Evolutionary conservation across 305 asterid species (phyloP).

Genomic region (Striga hermonthica): DNA sequence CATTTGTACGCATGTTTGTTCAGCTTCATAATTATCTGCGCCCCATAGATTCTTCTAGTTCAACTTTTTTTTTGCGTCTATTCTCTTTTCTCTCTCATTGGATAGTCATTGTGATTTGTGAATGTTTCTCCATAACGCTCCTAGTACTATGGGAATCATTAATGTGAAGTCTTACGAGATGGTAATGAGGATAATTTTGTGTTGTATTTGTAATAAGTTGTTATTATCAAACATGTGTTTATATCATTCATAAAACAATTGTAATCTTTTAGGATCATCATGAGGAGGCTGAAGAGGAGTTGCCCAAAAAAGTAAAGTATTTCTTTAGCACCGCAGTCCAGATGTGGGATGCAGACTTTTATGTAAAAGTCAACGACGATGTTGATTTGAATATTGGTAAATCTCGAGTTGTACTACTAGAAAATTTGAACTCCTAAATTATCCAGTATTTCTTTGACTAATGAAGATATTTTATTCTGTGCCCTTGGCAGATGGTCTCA

Average conservation of each 20-base stretch:
- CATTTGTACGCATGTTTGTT: slow-evolving; percentile 4
- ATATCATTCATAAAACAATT: background rate
- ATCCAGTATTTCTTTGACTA: slow-evolving; percentile 16
- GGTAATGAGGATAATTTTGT: background rate
- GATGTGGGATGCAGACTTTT: slow-evolving; percentile 94
- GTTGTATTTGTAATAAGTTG: slow-evolving; percentile 8
- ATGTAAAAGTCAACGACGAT: slow-evolving; percentile 75
- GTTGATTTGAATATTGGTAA: slow-evolving; percentile 82
- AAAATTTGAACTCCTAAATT: slow-evolving; percentile 11
- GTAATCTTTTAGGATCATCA: slow-evolving; percentile 58
- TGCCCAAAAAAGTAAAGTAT: slow-evolving; percentile 72
- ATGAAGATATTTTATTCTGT: slow-evolving; percentile 18
- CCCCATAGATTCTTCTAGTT: slow-evolving; percentile 6
- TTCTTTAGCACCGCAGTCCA: slow-evolving; percentile 88
- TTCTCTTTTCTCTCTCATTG: slow-evolving; percentile 5
- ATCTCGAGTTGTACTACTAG: slow-evolving; percentile 26
- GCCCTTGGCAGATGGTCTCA: slow-evolving; percentile 57
- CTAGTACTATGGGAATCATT: background rate
- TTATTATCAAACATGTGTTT: slow-evolving; percentile 2
- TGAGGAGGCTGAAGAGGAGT: slow-evolving; percentile 81
- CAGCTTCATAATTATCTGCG: slow-evolving; percentile 18
- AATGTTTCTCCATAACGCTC: slow-evolving; percentile 10
- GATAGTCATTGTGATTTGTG: slow-evolving; percentile 11
- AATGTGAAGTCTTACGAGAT: background rate
- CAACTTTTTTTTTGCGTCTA: slow-evolving; percentile 9